Evolutionary conservation across 345 rosid genomes (phyloP).

Genomic region (Gossypium bickii): DNA sequence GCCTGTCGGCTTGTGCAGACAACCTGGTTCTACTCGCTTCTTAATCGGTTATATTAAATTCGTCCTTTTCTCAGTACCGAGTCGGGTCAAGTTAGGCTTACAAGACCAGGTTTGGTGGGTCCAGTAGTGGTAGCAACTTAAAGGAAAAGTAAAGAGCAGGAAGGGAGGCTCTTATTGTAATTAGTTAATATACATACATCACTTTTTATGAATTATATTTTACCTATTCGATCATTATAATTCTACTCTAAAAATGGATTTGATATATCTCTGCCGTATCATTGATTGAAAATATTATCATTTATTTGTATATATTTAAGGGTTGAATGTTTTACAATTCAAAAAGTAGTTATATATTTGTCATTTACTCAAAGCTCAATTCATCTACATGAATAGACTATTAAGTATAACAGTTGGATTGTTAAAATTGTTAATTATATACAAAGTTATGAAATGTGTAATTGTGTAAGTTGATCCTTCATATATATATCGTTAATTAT

Average conservation of each 20-base stretch:
- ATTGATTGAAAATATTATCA: not conserved
- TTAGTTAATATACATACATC: not conserved
- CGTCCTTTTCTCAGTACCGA: not conserved
- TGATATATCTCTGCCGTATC: not conserved
- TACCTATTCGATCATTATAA: not conserved
- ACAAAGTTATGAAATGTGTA: not conserved
- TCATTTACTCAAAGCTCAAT: not conserved
- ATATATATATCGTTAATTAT: no score
- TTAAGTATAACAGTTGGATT: not conserved
- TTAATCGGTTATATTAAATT: not conserved
- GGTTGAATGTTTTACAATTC: not conserved
- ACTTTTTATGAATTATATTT: not conserved
- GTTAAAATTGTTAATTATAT: no score
- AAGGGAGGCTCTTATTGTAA: not conserved
- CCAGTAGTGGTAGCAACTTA: not conserved
- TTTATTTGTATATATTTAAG: not conserved
- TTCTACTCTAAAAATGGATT: not conserved
- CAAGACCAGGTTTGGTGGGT: no score
- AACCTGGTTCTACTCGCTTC: not conserved
- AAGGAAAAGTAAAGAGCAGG: not conserved
- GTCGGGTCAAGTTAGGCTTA: not conserved
- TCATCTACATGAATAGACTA: not conserved
- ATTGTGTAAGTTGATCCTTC: not conserved
- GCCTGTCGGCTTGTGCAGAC: not conserved
- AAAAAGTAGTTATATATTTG: not conserved